These are phyloP conservation scores for Mucor plumbeus DNA, from an alignment of 371 early-diverging fungal species.

Conservation along the genomic window DNA sequence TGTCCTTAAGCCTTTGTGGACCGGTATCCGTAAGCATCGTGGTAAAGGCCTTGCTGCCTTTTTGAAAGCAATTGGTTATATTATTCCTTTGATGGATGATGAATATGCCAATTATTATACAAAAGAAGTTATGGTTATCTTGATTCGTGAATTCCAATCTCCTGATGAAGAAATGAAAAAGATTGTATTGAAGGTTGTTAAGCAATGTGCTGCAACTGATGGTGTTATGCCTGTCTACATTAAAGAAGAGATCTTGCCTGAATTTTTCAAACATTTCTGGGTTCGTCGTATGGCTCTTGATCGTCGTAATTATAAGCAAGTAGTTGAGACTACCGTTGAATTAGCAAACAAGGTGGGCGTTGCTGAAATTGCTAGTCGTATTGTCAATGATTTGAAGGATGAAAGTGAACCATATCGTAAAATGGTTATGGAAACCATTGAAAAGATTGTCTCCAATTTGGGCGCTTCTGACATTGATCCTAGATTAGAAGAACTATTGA, in stretches of 20 bases:
- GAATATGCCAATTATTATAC: conserved; percentile 95
- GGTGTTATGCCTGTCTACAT: conserved; percentile 90
- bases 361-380: conserved; percentile 82
- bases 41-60: conserved; percentile 98
- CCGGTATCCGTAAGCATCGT: conserved; percentile 92
- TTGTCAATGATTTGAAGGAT: conserved; percentile 94
- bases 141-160: conserved; percentile 96
- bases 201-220: conserved; percentile 94
- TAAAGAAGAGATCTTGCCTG: conserved; percentile 88
- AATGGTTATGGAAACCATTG: conserved; percentile 97
- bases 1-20: conserved; percentile 91
- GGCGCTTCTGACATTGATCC: conserved; percentile 93
- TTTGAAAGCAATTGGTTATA: conserved; percentile 96
- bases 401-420: conserved; percentile 93
- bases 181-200: conserved; percentile 96
- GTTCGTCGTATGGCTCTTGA: conserved; percentile 97
- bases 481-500: conserved; percentile 87
- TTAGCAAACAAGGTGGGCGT: conserved; percentile 94
- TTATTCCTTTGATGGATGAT: conserved; percentile 96
- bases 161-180: conserved; percentile 98
- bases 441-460: conserved; percentile 76
- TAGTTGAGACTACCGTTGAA: conserved; percentile 96
- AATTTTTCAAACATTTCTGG: conserved; percentile 97
- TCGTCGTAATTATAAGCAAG: conserved; percentile 87
- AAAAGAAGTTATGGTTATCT: conserved; percentile 88